Evolutionary conservation across 495 filamentous ascomycete species (phyloP), one percentile per base, ranked within the genome.

Genomic region (Xanthoparmelia taractica): DNA sequence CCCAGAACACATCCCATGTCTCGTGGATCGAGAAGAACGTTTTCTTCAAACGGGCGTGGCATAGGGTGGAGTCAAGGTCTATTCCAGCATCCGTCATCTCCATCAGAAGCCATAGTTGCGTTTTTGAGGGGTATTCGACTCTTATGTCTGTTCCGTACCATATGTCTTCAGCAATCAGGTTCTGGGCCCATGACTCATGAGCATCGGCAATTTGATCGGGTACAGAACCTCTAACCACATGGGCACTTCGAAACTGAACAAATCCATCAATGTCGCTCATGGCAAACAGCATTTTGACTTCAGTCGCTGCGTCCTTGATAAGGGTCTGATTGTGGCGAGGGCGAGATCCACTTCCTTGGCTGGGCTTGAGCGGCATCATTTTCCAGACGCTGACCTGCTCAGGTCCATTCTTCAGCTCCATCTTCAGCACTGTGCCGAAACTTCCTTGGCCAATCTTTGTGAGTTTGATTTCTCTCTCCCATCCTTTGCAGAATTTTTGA

Each of bases 81-180:
- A 74, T 84, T 0, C 92, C 92, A 0, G 92, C 92, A 71, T 96
- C 90, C 48, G 89, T 87, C 77, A 96, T 87, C 72, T 96, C 92
- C 12, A 96, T 77, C 17, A 93, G 86, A 0, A 90, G 77, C 81
- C 92, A 96, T 29, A 85, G 75, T 45, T 94, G 89, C 5, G 79
- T 78, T 54, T 87, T 82, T 4, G 50, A 54, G 3, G 82, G 69
- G 66, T 89, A 92, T 27, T 79, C 72, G 17, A 1, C 50, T 27
- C 17, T 20, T 29, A 54, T 54, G 7, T 54, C 1, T 20, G 50
- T 54, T 54, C 29, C 50, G 8, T 33, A 33, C 27, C 50, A 33
- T 20, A 17, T 3, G n/a, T 54, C 50, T 20, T n/a, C 7, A 20
- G 50, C 6, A 20, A 10, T 4, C 50, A 54, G 50, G 8, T 18